Conservation (phyloP, 257 asterid species). For the Euphrasia confusa region DNA sequence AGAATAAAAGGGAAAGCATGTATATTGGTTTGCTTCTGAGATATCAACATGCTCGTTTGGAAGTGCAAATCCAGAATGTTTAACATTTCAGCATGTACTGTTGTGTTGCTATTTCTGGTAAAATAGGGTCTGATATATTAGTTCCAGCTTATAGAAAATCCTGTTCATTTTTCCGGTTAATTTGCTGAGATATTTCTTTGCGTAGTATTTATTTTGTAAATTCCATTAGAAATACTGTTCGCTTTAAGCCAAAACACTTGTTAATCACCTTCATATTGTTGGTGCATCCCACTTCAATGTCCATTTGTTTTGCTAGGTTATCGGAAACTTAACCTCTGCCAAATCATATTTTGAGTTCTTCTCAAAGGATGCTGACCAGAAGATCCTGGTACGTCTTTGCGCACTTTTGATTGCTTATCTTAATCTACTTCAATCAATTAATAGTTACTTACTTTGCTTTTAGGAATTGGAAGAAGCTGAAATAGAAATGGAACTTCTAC, state of each 20-base stretch:
- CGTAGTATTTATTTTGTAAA: not conserved
- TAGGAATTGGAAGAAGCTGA: constrained; percentile 97
- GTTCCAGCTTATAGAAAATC: not conserved
- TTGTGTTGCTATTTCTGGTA: not conserved
- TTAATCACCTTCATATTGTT: constrained; percentile 6
- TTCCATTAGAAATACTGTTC: not conserved
- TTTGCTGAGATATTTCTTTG: not conserved
- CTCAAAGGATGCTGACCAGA: constrained; percentile 46
- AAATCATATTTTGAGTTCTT: constrained; percentile 58
- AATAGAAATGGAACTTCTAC: constrained; percentile 86
- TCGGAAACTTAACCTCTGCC: constrained; percentile 52
- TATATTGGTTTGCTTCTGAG: not conserved
- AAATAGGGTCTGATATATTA: not conserved
- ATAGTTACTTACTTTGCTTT: constrained; percentile 23
- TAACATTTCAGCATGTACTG: not conserved
- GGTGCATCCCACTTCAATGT: constrained; percentile 10
- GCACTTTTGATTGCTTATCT: constrained; percentile 17
- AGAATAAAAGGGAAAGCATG: too few relatives aligned
- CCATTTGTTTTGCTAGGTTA: constrained; percentile 40
- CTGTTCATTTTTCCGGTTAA: not conserved
- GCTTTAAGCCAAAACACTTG: constrained; percentile 3
- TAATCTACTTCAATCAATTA: constrained; percentile 19
- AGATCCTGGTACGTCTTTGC: constrained; percentile 34
- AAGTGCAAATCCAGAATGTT: not conserved
- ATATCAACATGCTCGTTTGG: not conserved